These are phyloP conservation scores for Tinospora cordifolia DNA, from an alignment of 164 flowering plant genomes.

Conservation along the genomic window DNA sequence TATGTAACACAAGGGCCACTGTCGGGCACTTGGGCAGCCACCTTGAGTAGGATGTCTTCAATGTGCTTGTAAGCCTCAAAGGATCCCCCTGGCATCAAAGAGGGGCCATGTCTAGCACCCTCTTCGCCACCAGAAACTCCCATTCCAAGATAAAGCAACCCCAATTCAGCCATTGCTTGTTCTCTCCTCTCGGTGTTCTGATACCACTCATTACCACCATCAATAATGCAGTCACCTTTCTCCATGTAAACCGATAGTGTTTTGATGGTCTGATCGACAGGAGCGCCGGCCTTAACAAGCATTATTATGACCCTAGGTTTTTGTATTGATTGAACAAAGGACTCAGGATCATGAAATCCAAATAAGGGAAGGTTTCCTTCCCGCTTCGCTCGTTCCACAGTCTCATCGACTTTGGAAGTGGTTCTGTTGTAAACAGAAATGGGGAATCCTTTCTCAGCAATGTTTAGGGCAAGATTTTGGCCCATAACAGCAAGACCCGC, in stretches of 20 bases:
- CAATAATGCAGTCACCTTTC: conserved; percentile 67
- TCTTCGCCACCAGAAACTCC: conserved; percentile 89
- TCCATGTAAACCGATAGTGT: conserved; percentile 59
- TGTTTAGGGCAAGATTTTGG: conserved; percentile 70
- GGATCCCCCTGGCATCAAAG: conserved; percentile 84
- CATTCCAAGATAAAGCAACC: conserved; percentile 73
- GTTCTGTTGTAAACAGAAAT: conserved; percentile 66
- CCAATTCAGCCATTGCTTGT: conserved; percentile 45
- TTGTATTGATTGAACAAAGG: conserved; percentile 60
- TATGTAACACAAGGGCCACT: conserved; percentile 15
- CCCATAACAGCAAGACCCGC: conserved; percentile 80
- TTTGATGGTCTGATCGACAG: conserved; percentile 70
- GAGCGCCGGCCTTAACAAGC: conserved; percentile 74
- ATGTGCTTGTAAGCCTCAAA: conserved; percentile 58
- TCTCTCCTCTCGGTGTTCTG: conserved; percentile 74
- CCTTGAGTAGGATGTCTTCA: conserved; percentile 22
- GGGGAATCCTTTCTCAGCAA: conserved; percentile 73
- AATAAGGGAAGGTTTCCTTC: conserved; percentile 51
- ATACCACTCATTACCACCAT: conserved; percentile 76
- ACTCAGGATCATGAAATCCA: conserved; percentile 52
- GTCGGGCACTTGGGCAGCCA: conserved; percentile 10
- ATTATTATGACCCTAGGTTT: conserved; percentile 60
- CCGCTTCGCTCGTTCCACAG: conserved; percentile 48
- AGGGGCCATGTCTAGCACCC: conserved; percentile 72
- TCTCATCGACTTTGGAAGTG: conserved; percentile 57